Base-by-base conservation (phyloP, 306 rosid species). In the Pachyrhizus erosus region DNA sequence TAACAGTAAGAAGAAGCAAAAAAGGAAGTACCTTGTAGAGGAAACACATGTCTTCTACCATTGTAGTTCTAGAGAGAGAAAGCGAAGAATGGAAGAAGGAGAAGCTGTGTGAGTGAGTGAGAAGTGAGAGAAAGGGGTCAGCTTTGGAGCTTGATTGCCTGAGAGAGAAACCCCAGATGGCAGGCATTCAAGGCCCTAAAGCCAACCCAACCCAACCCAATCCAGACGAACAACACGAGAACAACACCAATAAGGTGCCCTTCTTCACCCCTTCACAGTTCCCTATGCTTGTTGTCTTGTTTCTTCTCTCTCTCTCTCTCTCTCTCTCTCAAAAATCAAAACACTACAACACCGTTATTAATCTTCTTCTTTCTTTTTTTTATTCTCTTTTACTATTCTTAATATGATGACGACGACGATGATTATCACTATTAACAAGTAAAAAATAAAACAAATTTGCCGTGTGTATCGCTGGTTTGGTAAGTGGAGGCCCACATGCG, bases 21-120 rank as follows among this genome's bases (percentile, higher is more conserved):
- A 46, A 0, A 77, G 65, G 15, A 75, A 80, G 83, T 61, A 95
- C 99, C 99, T 95, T 92, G 89, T 85, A 87, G 86, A 85, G 65
- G 83, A 93, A 89, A 67, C 87, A 90, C 86, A 85, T 77, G 77
- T 80, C 82, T 86, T 81, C 98, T 13, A 89, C 93, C 99, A 95
- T 94, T 45, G 89, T 66, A 85, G 69, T 29, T 65, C 72, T 42
- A 65, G 61, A 70, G 80, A 76, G 14, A 37, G 46, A 46, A 29
- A 79, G 12, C 7, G 62, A 52, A 8, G 48, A 65, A 57, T 42
- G 68, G 62, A 64, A 67, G 80, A 72, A 62, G 73, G n/a, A 43
- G 76, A 12, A 77, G 12, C 57, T 3, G 29, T 9, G 12, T 45
- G 48, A 21, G 12, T 45, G 48, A 21, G 11, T n/a, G 37, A 45